Conservation (phyloP, 2,329 filamentous ascomycete genomes). For the Penicillium crustosum region DNA sequence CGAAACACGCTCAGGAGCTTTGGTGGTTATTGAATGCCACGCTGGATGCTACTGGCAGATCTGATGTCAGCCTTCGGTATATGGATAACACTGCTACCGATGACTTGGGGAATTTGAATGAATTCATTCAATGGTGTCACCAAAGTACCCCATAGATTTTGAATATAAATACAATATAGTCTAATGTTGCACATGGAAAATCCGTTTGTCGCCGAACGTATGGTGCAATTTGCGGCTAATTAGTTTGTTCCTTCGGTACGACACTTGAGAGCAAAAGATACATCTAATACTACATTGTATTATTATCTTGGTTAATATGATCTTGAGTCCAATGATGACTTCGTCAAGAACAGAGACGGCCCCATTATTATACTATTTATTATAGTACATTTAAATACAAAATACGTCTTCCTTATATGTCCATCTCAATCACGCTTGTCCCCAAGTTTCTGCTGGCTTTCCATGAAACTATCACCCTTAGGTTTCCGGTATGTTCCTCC, state of each 20-base stretch:
- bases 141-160: background rate
- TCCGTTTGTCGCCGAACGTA: too few species aligned
- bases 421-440: conserved; percentile 8
- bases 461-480: conserved; percentile 20
- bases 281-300: background rate
- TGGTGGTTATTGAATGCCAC: conserved; percentile 33
- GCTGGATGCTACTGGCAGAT: conserved; percentile 21
- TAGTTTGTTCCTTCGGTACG: background rate
- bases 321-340: background rate
- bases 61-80: conserved; percentile 21
- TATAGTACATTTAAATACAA: background rate
- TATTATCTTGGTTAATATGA: background rate
- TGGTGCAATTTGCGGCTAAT: background rate
- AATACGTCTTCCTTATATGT: background rate
- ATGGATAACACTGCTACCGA: conserved; percentile 31
- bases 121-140: conserved; percentile 31
- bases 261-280: background rate
- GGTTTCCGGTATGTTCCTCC: conserved; percentile 60
- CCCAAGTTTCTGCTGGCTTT: background rate
- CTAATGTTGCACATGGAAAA: background rate
- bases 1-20: conserved; percentile 35
- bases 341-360: background rate
- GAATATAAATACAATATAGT: conserved; percentile 9
- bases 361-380: too few species aligned
- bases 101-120: conserved; percentile 32